Conservation (phyloP, 306 rosid species). For the Cucurbita pepo region DNA sequence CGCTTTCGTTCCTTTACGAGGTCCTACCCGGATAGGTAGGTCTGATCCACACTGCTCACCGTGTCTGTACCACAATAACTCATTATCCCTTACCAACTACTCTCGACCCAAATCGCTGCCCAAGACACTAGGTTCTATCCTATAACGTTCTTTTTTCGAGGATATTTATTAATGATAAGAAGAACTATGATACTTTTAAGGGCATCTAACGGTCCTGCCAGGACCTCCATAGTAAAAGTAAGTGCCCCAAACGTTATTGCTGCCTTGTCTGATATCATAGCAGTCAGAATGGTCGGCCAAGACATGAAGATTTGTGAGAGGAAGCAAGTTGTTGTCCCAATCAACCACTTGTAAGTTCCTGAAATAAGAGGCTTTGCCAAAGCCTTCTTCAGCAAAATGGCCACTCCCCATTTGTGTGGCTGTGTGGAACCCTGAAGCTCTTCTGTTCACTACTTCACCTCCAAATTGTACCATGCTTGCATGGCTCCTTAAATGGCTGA, state of each 20-base stretch:
- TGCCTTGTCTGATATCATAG: conserved; percentile 46
- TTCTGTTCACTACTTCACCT: conserved; percentile 52
- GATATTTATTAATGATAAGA: not conserved
- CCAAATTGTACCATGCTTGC: conserved; percentile 70
- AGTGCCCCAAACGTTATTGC: conserved; percentile 59
- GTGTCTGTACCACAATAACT: too few species aligned
- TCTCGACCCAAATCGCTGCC: too few species aligned
- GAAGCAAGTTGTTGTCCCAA: conserved; percentile 70
- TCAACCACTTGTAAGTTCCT: conserved; percentile 57
- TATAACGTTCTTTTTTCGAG: not conserved
- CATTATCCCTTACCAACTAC: too few species aligned
- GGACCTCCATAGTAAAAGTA: conserved; percentile 75
- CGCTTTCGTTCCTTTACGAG: too few species aligned
- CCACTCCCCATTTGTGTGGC: conserved; percentile 70
- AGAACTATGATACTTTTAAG: conserved; percentile 11
- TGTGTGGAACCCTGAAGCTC: conserved; percentile 52
- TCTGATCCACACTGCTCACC: too few species aligned
- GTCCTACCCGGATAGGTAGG: too few species aligned
- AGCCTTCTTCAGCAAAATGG: conserved; percentile 56
- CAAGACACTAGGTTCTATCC: not conserved
- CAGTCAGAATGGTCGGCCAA: conserved; percentile 59
- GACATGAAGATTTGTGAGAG: conserved; percentile 39
- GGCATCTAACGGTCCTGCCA: conserved; percentile 57
- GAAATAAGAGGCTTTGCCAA: conserved; percentile 57
- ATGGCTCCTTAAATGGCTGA: conserved; percentile 53